Conservation (phyloP, 192 early-diverging fungal genomes). For the Podila minutissima region DNA sequence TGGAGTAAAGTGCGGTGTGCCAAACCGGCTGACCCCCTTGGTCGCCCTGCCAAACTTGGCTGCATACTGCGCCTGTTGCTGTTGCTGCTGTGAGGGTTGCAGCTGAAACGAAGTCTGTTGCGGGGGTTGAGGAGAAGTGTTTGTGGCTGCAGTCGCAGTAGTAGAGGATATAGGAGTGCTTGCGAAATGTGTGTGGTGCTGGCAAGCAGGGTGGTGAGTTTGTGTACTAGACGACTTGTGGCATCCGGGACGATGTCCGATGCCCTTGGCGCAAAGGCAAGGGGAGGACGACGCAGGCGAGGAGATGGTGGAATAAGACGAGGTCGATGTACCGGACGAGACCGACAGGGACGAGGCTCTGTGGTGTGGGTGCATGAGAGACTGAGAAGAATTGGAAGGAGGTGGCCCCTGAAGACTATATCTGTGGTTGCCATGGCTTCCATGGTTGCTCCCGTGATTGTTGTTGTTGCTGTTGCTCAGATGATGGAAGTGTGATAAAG, state of each 20-base stretch:
- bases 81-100: conserved; percentile 4
- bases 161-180: too few relatives aligned
- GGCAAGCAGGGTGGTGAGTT: conserved; percentile 18
- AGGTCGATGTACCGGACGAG: conserved; percentile 25
- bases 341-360: conserved; percentile 1
- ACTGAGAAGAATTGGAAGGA: too few relatives aligned
- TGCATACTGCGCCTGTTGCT: conserved; percentile 2
- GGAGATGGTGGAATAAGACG: conserved; percentile 23
- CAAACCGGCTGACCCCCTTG: conserved; percentile 32
- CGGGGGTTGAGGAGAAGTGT: conserved; percentile 2
- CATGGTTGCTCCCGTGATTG: not conserved
- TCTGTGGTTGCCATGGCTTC: not conserved
- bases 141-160: not conserved
- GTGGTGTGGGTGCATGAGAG: not conserved
- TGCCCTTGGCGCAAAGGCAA: conserved; percentile 22
- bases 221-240: conserved; percentile 4
- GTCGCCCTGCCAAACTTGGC: conserved; percentile 28
- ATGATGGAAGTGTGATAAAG: not conserved
- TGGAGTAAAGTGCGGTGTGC: conserved; percentile 24
- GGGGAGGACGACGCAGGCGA: conserved; percentile 13
- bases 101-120: conserved; percentile 10
- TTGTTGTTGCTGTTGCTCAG: not conserved
- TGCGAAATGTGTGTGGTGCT: conserved; percentile 6
- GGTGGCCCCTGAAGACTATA: too few relatives aligned
- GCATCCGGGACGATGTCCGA: too few relatives aligned